Conservation (phyloP, 306 rosid species). For the Trifolium dubium region DNA sequence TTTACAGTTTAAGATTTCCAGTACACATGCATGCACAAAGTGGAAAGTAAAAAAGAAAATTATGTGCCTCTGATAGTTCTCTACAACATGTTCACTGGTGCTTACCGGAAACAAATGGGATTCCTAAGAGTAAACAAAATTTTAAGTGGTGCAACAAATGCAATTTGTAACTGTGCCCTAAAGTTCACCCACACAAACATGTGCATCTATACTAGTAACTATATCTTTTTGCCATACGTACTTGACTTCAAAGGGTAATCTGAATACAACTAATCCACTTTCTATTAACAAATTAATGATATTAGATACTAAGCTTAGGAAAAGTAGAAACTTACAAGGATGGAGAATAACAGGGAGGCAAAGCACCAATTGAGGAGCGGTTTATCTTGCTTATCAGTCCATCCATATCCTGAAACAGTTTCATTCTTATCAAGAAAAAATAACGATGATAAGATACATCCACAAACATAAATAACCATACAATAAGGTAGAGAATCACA, state of each 20-base stretch:
- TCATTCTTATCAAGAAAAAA: conserved; percentile 30
- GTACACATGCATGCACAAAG: conserved; percentile 5
- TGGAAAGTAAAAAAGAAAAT: background rate
- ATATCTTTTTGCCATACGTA: conserved; percentile 14
- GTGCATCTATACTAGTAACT: background rate
- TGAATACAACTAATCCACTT: background rate
- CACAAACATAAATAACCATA: conserved; percentile 1
- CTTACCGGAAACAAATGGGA: background rate
- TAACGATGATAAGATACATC: background rate
- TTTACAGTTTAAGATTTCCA: conserved; percentile 34
- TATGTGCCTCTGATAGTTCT: background rate
- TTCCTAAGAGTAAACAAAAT: background rate
- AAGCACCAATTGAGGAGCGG: conserved; percentile 88
- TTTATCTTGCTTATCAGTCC: conserved; percentile 97
- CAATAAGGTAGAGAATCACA: conserved; percentile 8
- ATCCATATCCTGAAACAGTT: conserved; percentile 89
- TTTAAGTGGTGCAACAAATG: conserved; percentile 1
- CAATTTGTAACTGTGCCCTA: background rate
- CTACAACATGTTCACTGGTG: background rate
- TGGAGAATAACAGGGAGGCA: conserved; percentile 93
- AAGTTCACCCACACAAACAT: conserved; percentile 5
- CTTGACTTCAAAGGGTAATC: conserved; percentile 27
- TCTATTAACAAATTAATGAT: conserved; percentile 11
- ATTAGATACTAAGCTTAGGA: conserved; percentile 22
- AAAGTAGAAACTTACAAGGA: conserved; percentile 69